phyloP scores from a whole-genome alignment of 1,284 basidiomycete genomes.

The Binderoboletus segoi region DNA sequence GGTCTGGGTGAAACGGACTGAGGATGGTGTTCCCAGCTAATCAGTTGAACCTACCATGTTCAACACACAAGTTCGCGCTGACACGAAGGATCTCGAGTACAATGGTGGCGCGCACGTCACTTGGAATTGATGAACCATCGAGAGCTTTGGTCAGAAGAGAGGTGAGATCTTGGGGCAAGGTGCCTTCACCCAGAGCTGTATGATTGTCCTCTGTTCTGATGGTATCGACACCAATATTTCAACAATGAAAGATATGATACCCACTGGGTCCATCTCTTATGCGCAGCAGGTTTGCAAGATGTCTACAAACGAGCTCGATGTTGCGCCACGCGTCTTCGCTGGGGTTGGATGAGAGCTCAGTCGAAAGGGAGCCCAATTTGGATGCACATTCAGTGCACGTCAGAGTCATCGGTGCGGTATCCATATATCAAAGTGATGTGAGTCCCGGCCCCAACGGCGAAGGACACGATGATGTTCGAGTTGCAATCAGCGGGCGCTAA shows the following conservation, averaged over 20 bases:
- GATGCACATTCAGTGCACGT: slow-evolving; percentile 33
- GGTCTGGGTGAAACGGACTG: slow-evolving; percentile 41
- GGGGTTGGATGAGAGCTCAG: slow-evolving; percentile 39
- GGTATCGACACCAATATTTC: slow-evolving; percentile 15
- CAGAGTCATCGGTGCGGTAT: slow-evolving; percentile 13
- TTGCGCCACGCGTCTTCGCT: slow-evolving; percentile 50
- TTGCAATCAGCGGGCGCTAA: background rate
- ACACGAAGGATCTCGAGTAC: slow-evolving; percentile 72
- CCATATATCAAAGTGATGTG: slow-evolving; percentile 22
- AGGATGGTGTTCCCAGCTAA: background rate
- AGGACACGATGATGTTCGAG: background rate
- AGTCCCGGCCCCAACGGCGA: background rate
- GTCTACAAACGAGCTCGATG: slow-evolving; percentile 53
- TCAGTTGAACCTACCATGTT: slow-evolving; percentile 58
- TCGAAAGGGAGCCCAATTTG: slow-evolving; percentile 35
- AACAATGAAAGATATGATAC: slow-evolving; percentile 15
- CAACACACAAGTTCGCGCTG: slow-evolving; percentile 78
- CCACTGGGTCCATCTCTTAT: slow-evolving; percentile 51
- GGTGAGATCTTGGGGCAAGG: slow-evolving; percentile 64
- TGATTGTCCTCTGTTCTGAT: slow-evolving; percentile 62
- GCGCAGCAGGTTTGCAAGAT: slow-evolving; percentile 64
- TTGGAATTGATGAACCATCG: slow-evolving; percentile 49
- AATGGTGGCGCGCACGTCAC: slow-evolving; percentile 45
- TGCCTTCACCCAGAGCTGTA: slow-evolving; percentile 63
- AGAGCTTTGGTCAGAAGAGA: slow-evolving; percentile 60